These are phyloP conservation scores for Hyphodiscus hymeniophilus DNA, from an alignment of 495 filamentous ascomycete species.

Conservation along the genomic window DNA sequence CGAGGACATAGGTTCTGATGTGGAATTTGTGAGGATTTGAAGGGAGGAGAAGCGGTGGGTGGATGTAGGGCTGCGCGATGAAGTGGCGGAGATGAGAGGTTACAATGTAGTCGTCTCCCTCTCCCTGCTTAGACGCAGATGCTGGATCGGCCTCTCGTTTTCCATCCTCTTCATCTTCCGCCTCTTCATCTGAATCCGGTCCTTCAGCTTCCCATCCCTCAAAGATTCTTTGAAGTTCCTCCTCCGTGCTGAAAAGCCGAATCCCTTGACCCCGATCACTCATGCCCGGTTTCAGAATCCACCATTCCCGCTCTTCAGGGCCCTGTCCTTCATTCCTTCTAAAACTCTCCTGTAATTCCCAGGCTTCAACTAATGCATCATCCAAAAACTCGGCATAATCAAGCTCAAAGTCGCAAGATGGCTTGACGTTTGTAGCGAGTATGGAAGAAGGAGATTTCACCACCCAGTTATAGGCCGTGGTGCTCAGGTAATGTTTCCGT, in stretches of 20 bases:
- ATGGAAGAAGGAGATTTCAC: slow-evolving; percentile 69
- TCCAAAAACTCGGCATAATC: slow-evolving; percentile 97
- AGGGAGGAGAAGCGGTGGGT: slow-evolving; percentile 73
- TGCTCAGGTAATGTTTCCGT: slow-evolving; percentile 84
- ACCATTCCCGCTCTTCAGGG: slow-evolving; percentile 68
- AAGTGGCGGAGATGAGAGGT: slow-evolving; percentile 94
- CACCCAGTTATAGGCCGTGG: slow-evolving; percentile 70
- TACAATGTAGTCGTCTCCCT: slow-evolving; percentile 50
- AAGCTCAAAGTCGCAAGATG: slow-evolving; percentile 75
- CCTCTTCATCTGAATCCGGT: slow-evolving; percentile 50
- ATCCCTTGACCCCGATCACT: slow-evolving; percentile 93
- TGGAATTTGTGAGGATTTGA: slow-evolving; percentile 79
- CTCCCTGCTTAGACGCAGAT: too few species aligned
- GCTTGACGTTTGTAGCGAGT: slow-evolving; percentile 60
- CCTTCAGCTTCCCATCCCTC: slow-evolving; percentile 67
- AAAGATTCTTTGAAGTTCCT: slow-evolving; percentile 74
- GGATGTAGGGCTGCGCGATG: slow-evolving; percentile 90
- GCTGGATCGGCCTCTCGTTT: background rate
- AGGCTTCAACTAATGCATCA: slow-evolving; percentile 84
- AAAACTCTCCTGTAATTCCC: slow-evolving; percentile 71
- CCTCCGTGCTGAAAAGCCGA: slow-evolving; percentile 73
- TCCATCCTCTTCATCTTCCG: slow-evolving; percentile 35
- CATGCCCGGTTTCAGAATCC: slow-evolving; percentile 97
- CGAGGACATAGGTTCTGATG: slow-evolving; percentile 82
- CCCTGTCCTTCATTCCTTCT: slow-evolving; percentile 45